phyloP scores from a whole-genome alignment of 1,284 basidiomycete species.

The Trametes hirsuta region DNA sequence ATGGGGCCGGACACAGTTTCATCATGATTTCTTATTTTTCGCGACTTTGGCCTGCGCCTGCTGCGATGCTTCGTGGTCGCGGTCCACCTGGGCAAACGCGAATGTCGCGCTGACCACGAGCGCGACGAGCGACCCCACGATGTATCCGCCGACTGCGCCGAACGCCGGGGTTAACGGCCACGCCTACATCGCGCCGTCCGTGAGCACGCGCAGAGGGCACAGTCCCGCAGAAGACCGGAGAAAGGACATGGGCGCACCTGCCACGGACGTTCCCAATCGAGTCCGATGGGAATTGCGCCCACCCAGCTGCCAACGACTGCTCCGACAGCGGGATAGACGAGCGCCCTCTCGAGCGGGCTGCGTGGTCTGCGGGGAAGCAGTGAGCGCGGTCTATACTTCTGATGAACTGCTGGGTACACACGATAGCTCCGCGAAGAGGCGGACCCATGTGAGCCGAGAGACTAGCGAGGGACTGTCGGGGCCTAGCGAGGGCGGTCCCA shows the following conservation, averaged over 20 bases:
- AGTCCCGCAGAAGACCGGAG: not conserved
- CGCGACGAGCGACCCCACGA: slow-evolving; percentile 61
- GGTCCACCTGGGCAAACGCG: slow-evolving; percentile 46
- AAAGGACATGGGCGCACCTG: slow-evolving; percentile 60
- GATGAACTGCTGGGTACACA: slow-evolving; percentile 44
- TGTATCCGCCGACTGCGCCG: slow-evolving; percentile 70
- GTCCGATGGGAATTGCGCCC: slow-evolving; percentile 80
- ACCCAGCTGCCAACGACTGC: slow-evolving; percentile 77
- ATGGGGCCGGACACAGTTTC: not conserved
- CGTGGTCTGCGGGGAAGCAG: slow-evolving; percentile 49
- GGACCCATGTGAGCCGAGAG: slow-evolving; percentile 65
- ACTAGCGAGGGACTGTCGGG: slow-evolving; percentile 44
- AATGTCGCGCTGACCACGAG: slow-evolving; percentile 51
- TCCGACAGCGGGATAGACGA: slow-evolving; percentile 83
- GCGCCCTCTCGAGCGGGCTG: slow-evolving; percentile 70
- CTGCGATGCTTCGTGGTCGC: not conserved
- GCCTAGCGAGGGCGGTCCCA: slow-evolving; percentile 63
- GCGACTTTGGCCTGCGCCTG: slow-evolving; percentile 2
- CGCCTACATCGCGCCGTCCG: slow-evolving; percentile 45
- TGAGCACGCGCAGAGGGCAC: not conserved
- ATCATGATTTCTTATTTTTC: slow-evolving; percentile 16
- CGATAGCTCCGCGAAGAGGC: slow-evolving; percentile 81
- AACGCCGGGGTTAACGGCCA: slow-evolving; percentile 82
- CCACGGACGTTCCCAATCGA: slow-evolving; percentile 97
- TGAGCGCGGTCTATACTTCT: not conserved